Evolutionary conservation across 208 protist species (phyloP), one percentile per base, ranked within the genome.

Genomic region (Novymonas esmeraldas): DNA sequence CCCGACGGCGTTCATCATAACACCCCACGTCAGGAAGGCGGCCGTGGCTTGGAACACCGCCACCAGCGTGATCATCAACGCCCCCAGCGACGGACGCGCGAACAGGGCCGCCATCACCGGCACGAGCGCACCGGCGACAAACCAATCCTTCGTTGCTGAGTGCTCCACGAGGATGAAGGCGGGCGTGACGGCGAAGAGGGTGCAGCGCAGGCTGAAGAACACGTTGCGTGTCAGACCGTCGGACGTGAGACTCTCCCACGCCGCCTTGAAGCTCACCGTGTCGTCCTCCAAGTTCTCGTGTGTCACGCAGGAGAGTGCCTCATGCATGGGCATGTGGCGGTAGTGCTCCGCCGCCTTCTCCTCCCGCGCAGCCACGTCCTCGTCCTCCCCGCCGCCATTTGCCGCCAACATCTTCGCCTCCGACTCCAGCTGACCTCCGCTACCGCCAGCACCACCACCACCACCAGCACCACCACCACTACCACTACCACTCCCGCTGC

Each of bases 1-100:
- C 9, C 76, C 73, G 6, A 81, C 71, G 2, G 78, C 56, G 60
- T 85, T 79, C 70, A 90, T 78, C 18, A 89, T 61, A 16, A 67
- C 49, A 18, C 84, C 82, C 68, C 76, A 86, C 2, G 76, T 16
- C 50, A 82, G 46, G 18, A 80, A 60, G 64, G 62, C 64, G 1
- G 79, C 31, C 7, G 44, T 41, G 2, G 60, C 44, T 64, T 89
- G 83, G 6, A 82, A 2, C 3, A 36, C 59, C 2, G 70, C 54
- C n/a, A 78, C 71, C 0, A 74, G 60, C 54, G 81, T 79, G 1
- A 67, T 33, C 57, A 81, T 60, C 51, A 85, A 76, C 50, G 71
- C 61, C 1, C 87, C 87, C 0, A 93, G 16, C 4, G 51, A 77
- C 11, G 61, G 73, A 3, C 74, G 61, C 20, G 72, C 70, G 51